Percentiles rank a stretch among this genome's conserved stretches.
Evolutionary conservation across 202 grass and related monocot genomes (phyloP).

Genomic region (Zoysia matrella): DNA sequence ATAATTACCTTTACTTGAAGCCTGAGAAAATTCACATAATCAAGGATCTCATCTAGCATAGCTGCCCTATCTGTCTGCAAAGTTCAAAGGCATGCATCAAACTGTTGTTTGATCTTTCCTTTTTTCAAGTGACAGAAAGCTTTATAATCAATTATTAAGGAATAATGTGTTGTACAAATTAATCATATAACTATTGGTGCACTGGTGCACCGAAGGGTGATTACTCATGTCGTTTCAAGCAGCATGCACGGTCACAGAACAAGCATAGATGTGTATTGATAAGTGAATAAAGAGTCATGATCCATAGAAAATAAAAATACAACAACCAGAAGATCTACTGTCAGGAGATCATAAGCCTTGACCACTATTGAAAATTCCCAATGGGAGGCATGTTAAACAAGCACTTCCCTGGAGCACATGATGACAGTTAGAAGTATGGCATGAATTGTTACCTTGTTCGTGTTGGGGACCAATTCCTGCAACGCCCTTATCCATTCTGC

Average conservation of each 20-base stretch:
- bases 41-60: too few species aligned
- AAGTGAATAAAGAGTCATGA: conserved; percentile 7
- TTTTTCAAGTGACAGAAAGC: background rate
- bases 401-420: conserved; percentile 6
- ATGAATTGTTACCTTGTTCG: conserved; percentile 74
- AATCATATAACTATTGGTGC: conserved; percentile 1
- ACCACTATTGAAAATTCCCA: conserved; percentile 41
- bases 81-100: conserved; percentile 33
- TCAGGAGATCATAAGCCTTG: conserved; percentile 37
- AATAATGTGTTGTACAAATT: background rate
- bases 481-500: conserved; percentile 84
- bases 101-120: background rate
- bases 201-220: background rate
- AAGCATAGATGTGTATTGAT: background rate
- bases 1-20: conserved; percentile 54
- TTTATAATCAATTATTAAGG: conserved; percentile 7
- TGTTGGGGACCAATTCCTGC: conserved; percentile 45
- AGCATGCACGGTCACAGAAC: background rate
- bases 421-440: conserved; percentile 33
- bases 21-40: too few species aligned
- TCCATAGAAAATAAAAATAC: conserved; percentile 32
- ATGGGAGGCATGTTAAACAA: conserved; percentile 20
- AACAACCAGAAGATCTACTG: conserved; percentile 11
- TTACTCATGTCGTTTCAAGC: conserved; percentile 9
- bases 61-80: too few species aligned